Base-by-base conservation (phyloP, 139 green algal species). In the Desmodesmus armatus region DNA sequence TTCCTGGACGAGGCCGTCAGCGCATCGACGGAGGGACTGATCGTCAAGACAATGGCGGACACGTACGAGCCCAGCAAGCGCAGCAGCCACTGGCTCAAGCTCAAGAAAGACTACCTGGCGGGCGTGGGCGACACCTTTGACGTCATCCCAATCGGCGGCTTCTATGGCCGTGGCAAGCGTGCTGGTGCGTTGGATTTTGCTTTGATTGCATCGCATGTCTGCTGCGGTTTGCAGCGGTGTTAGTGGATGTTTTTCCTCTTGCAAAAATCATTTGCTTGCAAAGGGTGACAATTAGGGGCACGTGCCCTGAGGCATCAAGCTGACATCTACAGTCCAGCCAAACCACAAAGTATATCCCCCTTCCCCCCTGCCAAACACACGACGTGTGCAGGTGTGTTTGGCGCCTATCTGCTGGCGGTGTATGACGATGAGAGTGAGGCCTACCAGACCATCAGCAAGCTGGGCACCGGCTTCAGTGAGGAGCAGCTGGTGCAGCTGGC, bases 81-180 rank as follows among this genome's bases (percentile, higher is more conserved):
- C 80, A 95, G 92, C 37, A 88, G 79, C 41, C 95, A 98, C 90
- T 99, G 97, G 96, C 94, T 99, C 33, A 99, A 99, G 90, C 90
- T 99, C 19, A 99, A 99, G 91, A 99, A 99, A 90, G 97, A 99
- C 85, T 99, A 99, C 93, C 91, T 99, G 86, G 94, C 98, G 44
- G 93, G 93, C 2, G 87, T 97, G 60, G 97, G 97, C 0, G 97
- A 99, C 91, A 98, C 97, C 9, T 94, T 99, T 77, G 97, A 99
- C 87, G 87, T 98, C 17, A 96, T 98, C 29, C 92, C 93, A 31
- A 97, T 99, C 35, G 97, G 96, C 2, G 96, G 85, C 1, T 98
- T 93, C 88, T 91, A 96, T 79, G 97, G 83, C 49, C 76, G 73
- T 31, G 74, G 83, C 33, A 88, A 88, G 44, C 40, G 83, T 13